Evolutionary conservation across 2,329 filamentous ascomycete genomes (phyloP).

Genomic region (Monosporascus sp.): DNA sequence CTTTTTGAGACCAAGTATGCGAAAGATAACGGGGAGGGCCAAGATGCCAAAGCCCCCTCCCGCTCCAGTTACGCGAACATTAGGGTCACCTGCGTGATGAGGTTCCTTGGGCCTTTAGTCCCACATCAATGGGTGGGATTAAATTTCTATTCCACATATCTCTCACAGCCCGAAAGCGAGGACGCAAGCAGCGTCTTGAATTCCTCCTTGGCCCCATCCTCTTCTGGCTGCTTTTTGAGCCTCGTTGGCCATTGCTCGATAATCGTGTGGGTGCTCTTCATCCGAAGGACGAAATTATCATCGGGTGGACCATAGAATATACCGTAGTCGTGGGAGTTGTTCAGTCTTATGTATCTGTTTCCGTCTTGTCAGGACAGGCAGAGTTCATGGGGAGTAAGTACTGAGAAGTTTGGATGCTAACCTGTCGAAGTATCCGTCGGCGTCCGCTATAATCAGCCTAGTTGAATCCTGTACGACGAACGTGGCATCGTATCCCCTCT

Average conservation of each 20-base stretch:
- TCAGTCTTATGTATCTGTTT: constrained; percentile 2
- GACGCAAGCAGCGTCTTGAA: constrained; percentile 14
- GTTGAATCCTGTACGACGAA: background rate
- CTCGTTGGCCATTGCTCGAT: constrained; percentile 27
- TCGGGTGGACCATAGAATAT: too few relatives aligned
- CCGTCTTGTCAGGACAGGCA: background rate
- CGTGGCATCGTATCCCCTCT: constrained; percentile 2
- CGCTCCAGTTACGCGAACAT: too few relatives aligned
- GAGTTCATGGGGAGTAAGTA: background rate
- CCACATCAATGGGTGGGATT: background rate
- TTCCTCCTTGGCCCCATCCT: constrained; percentile 20
- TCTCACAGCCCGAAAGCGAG: constrained; percentile 1
- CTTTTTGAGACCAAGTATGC: too few relatives aligned
- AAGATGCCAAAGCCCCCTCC: too few relatives aligned
- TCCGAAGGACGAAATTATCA: constrained; percentile 5
- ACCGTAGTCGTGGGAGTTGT: background rate
- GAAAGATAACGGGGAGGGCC: too few relatives aligned
- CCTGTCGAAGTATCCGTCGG: constrained; percentile 6
- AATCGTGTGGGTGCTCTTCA: constrained; percentile 26
- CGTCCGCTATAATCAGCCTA: constrained; percentile 3
- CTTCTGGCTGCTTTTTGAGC: constrained; percentile 13
- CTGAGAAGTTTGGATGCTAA: background rate
- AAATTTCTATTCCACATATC: constrained; percentile 5
- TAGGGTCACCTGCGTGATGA: too few relatives aligned
- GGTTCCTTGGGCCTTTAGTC: too few relatives aligned